Percentiles rank a stretch among this genome's conserved stretches.
These are phyloP conservation scores for Pyronema domesticum DNA, from an alignment of 495 filamentous ascomycete genomes.

Conservation along the genomic window DNA sequence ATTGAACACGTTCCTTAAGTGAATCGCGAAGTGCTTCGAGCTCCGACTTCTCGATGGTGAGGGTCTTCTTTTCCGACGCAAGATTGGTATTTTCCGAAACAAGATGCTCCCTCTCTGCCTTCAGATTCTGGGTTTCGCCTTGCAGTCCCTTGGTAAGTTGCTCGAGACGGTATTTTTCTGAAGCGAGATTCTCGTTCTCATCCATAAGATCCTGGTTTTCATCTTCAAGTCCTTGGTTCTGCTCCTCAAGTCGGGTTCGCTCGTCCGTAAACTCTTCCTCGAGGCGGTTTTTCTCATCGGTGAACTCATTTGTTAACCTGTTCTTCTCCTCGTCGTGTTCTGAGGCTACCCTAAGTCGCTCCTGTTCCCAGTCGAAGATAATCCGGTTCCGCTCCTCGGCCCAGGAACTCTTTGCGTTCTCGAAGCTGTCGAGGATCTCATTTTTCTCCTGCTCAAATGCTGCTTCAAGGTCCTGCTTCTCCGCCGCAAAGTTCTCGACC, in stretches of 20 bases:
- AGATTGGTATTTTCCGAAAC: conserved; percentile 12
- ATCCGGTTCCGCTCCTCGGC: conserved; percentile 17
- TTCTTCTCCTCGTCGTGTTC: background rate
- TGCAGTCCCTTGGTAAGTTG: conserved; percentile 14
- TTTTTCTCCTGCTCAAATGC: conserved; percentile 28
- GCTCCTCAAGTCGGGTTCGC: conserved; percentile 15
- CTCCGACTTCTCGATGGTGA: conserved; percentile 8
- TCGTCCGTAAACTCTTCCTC: conserved; percentile 17
- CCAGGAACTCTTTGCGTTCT: conserved; percentile 18
- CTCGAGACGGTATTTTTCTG: conserved; percentile 14
- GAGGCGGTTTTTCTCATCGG: conserved; percentile 16
- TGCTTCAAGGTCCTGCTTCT: conserved; percentile 14
- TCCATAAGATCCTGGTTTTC: conserved; percentile 23
- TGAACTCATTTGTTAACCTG: background rate
- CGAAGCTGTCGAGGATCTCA: conserved; percentile 14
- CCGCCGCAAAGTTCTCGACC: conserved; percentile 15
- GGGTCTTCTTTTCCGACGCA: conserved; percentile 6
- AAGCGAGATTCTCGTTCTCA: conserved; percentile 21
- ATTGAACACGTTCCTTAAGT: conserved; percentile 5
- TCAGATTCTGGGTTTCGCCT: conserved; percentile 16
- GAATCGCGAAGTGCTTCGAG: conserved; percentile 10
- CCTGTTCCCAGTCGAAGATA: conserved; percentile 5
- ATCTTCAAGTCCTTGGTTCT: conserved; percentile 12
- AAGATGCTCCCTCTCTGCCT: conserved; percentile 25
- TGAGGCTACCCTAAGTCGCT: background rate